phyloP scores from a whole-genome alignment of 139 green algal species.

The Chlorella sp. region DNA sequence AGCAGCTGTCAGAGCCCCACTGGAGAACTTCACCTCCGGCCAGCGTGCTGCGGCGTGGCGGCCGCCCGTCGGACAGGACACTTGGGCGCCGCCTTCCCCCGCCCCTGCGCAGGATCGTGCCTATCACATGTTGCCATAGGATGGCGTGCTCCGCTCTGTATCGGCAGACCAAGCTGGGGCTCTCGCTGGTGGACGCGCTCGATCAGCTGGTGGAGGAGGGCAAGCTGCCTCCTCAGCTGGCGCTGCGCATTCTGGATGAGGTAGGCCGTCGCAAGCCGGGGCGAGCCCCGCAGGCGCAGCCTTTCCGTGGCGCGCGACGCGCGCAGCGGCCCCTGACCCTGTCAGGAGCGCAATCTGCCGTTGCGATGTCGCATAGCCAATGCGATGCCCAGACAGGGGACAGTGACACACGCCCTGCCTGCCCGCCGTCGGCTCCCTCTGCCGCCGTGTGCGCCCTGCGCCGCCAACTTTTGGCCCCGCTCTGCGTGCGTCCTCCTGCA shows the following conservation, averaged over 20 bases:
- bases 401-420: not conserved
- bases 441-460: not conserved
- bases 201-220: conserved; percentile 50
- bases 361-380: not conserved
- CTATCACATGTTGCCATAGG: too few species aligned
- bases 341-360: not conserved
- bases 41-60: too few species aligned
- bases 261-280: conserved; percentile 11
- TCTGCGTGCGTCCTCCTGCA: not conserved
- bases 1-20: too few species aligned
- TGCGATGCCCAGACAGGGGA: too few species aligned
- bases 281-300: not conserved
- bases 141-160: conserved; percentile 38
- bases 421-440: too few species aligned
- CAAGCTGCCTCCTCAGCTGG: conserved; percentile 56
- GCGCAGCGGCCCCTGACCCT: not conserved
- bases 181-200: conserved; percentile 56
- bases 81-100: too few species aligned
- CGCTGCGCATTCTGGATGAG: conserved; percentile 52
- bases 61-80: too few species aligned
- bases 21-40: too few species aligned
- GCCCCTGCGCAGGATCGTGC: too few species aligned
- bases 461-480: not conserved
- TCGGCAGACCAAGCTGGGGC: conserved; percentile 50
- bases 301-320: not conserved